Conservation (phyloP, 257 asterid species). For the Salvia splendens region DNA sequence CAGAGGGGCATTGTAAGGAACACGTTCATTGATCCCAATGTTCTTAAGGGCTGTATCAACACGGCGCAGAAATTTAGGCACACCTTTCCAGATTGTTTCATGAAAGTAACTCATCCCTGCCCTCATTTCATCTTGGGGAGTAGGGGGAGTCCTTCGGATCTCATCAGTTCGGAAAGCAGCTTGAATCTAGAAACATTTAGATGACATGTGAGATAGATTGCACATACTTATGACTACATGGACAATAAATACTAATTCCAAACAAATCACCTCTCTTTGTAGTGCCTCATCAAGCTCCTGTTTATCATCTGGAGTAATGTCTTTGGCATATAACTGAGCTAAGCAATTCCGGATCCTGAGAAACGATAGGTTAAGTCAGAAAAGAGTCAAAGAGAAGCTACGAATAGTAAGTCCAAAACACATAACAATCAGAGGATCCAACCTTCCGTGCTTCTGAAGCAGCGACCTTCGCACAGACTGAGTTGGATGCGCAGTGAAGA, state of each 20-base stretch:
- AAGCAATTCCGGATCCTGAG: slow-evolving; percentile 61
- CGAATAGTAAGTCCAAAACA: neutral
- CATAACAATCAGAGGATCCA: neutral
- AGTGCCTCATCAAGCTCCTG: slow-evolving; percentile 62
- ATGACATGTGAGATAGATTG: neutral
- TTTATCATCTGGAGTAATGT: slow-evolving; percentile 63
- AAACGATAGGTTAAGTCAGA: slow-evolving; percentile 1
- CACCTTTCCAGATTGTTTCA: slow-evolving; percentile 64
- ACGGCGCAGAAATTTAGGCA: slow-evolving; percentile 58
- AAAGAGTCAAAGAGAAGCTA: neutral
- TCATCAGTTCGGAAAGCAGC: slow-evolving; percentile 71
- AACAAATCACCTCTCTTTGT: slow-evolving; percentile 53
- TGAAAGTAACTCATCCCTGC: slow-evolving; percentile 67
- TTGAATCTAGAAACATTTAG: slow-evolving; percentile 44
- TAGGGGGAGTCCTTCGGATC: slow-evolving; percentile 55
- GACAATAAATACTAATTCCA: no score
- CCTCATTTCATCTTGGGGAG: slow-evolving; percentile 69
- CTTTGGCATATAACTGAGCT: slow-evolving; percentile 56
- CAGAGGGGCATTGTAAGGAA: slow-evolving; percentile 63
- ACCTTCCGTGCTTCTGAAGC: slow-evolving; percentile 71
- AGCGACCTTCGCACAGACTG: slow-evolving; percentile 59
- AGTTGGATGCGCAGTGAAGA: slow-evolving; percentile 64
- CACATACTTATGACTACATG: no score
- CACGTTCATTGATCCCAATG: slow-evolving; percentile 58
- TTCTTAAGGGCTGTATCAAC: slow-evolving; percentile 63